These are phyloP conservation scores for Podospora pseudocomata DNA, from an alignment of 495 filamentous ascomycete genomes.

Conservation along the genomic window DNA sequence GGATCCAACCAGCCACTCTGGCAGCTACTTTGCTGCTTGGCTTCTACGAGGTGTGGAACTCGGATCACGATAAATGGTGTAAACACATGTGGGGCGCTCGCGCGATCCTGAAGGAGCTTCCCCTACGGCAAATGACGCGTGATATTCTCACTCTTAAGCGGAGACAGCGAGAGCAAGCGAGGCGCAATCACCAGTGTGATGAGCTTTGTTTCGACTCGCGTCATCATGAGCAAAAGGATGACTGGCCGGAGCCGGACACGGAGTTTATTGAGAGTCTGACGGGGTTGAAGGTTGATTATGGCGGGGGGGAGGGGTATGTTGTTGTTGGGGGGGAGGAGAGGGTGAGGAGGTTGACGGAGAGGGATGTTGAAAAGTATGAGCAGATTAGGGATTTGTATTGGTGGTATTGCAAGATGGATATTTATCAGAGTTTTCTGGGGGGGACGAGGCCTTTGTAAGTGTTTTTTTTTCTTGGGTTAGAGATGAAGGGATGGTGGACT, in stretches of 20 bases:
- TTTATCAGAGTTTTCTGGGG: slow-evolving; percentile 84
- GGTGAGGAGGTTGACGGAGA: slow-evolving; percentile 42
- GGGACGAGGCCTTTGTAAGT: slow-evolving; percentile 81
- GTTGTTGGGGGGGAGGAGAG: slow-evolving; percentile 10
- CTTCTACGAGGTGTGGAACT: slow-evolving; percentile 92
- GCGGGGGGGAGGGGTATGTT: slow-evolving; percentile 23
- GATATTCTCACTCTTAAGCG: slow-evolving; percentile 58
- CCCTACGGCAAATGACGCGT: slow-evolving; percentile 67
- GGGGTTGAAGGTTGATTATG: slow-evolving; percentile 35
- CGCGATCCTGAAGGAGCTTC: slow-evolving; percentile 77
- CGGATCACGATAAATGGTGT: slow-evolving; percentile 94
- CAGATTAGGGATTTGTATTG: slow-evolving; percentile 86
- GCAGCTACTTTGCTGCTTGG: slow-evolving; percentile 84
- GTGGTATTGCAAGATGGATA: slow-evolving; percentile 95
- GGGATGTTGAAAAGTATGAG: slow-evolving; percentile 74
- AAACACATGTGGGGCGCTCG: slow-evolving; percentile 83
- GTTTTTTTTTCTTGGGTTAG: background rate
- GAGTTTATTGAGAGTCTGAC: slow-evolving; percentile 38
- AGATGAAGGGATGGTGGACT: slow-evolving; percentile 4
- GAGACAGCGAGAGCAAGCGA: slow-evolving; percentile 30
- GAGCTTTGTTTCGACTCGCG: slow-evolving; percentile 20
- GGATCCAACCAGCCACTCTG: slow-evolving; percentile 76
- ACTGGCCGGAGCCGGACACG: slow-evolving; percentile 33
- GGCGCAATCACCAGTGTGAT: slow-evolving; percentile 24
- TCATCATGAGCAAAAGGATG: slow-evolving; percentile 18